Percentiles rank a stretch among this genome's conserved stretches.
Conservation (phyloP, 2,329 filamentous ascomycete species). For the Incumbomyces delicatus region DNA sequence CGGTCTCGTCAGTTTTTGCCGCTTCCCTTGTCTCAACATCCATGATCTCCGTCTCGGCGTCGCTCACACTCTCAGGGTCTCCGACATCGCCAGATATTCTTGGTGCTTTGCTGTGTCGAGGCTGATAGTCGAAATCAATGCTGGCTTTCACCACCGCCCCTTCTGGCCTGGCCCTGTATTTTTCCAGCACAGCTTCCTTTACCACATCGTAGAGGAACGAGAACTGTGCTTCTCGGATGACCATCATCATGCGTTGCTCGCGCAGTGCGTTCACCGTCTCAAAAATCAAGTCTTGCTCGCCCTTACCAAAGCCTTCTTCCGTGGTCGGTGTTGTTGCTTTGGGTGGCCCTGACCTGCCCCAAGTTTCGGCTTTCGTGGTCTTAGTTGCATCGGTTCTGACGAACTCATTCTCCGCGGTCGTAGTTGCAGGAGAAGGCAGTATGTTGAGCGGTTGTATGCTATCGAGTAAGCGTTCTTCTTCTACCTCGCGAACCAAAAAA, state of each 20-base stretch:
- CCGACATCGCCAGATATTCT: not conserved
- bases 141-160: constrained; percentile 8
- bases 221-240: constrained; percentile 78
- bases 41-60: constrained; percentile 20
- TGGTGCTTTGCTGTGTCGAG: not conserved
- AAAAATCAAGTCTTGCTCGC: constrained; percentile 59
- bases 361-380: constrained; percentile 8
- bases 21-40: not conserved
- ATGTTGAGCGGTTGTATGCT: not conserved
- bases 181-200: constrained; percentile 62
- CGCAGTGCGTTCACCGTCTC: constrained; percentile 70
- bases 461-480: constrained; percentile 56
- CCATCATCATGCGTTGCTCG: constrained; percentile 89
- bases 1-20: not conserved
- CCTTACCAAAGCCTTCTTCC: constrained; percentile 22
- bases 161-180: constrained; percentile 33
- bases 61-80: constrained; percentile 1
- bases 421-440: not conserved
- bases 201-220: constrained; percentile 82
- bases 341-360: constrained; percentile 14
- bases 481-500: constrained; percentile 73
- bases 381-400: no score
- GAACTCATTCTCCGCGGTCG: not conserved
- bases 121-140: not conserved
- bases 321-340: constrained; percentile 25